These are phyloP conservation scores for Oxytropis ochrocephala DNA, from an alignment of 306 rosid species.

Conservation along the genomic window DNA sequence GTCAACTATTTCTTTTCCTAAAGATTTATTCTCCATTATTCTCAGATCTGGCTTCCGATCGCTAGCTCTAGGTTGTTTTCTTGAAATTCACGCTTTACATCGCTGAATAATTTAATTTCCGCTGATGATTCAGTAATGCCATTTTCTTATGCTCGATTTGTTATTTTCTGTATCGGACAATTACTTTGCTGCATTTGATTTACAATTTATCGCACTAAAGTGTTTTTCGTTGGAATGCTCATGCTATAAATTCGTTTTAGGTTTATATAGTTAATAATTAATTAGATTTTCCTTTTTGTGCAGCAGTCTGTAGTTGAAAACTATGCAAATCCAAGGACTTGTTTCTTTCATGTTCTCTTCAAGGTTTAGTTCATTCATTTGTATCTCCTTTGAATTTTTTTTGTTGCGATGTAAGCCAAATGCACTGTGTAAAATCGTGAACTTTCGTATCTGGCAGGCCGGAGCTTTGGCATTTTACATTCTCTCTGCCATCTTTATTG, in stretches of 20 bases:
- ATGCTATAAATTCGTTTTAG: neutral
- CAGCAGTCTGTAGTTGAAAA: constrained; percentile 88
- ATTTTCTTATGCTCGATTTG: neutral
- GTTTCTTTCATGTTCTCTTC: constrained; percentile 93
- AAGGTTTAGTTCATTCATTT: constrained; percentile 46
- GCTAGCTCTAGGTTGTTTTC: neutral
- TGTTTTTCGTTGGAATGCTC: neutral
- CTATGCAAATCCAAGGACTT: constrained; percentile 91
- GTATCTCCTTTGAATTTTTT: neutral
- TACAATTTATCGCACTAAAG: neutral
- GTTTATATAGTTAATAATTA: neutral
- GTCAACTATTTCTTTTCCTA: neutral
- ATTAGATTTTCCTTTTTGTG: constrained; percentile 15
- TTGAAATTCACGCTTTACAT: neutral
- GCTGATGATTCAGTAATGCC: neutral
- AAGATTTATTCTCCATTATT: neutral
- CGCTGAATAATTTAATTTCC: neutral
- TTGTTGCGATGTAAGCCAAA: neutral
- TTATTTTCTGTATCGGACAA: neutral
- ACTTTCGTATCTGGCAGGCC: constrained; percentile 50
- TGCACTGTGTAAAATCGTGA: constrained; percentile 6
- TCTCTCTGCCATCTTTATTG: constrained; percentile 75
- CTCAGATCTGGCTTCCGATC: constrained; percentile 17
- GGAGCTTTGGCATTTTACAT: constrained; percentile 92
- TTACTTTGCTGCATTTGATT: neutral